These are phyloP conservation scores for Venturia carpophila DNA, from an alignment of 2,329 filamentous ascomycete species.

Conservation along the genomic window DNA sequence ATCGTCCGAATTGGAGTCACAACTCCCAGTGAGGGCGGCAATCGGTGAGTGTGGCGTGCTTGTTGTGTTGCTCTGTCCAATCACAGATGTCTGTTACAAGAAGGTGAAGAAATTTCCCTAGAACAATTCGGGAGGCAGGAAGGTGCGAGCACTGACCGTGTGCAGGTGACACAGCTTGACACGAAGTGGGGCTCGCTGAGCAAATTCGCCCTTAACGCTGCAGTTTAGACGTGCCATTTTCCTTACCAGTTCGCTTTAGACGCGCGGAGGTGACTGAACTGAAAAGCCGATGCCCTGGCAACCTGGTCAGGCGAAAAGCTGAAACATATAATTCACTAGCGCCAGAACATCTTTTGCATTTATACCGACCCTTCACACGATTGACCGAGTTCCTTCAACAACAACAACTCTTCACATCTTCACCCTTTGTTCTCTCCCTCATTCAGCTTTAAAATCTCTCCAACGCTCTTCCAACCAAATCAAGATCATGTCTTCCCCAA, in stretches of 20 bases:
- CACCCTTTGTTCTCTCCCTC: too few species aligned
- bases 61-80: background rate
- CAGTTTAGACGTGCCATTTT: slow-evolving; percentile 1
- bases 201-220: background rate
- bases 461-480: too few species aligned
- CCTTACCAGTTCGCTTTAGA: background rate
- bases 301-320: background rate
- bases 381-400: background rate
- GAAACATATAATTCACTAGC: slow-evolving; percentile 13
- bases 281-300: background rate
- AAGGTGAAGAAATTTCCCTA: background rate
- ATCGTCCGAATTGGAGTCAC: background rate
- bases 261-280: background rate
- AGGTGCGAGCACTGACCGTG: background rate
- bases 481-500: too few species aligned
- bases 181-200: background rate
- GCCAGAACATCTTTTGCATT: slow-evolving; percentile 1
- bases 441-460: too few species aligned
- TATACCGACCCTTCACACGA: too few species aligned
- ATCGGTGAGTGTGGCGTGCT: background rate
- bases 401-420: background rate
- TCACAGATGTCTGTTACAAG: background rate
- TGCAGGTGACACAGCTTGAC: background rate
- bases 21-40: background rate
- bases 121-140: too few species aligned